Conservation (phyloP, 1,284 basidiomycete genomes). For the Phellopilus nigrolimitatus region DNA sequence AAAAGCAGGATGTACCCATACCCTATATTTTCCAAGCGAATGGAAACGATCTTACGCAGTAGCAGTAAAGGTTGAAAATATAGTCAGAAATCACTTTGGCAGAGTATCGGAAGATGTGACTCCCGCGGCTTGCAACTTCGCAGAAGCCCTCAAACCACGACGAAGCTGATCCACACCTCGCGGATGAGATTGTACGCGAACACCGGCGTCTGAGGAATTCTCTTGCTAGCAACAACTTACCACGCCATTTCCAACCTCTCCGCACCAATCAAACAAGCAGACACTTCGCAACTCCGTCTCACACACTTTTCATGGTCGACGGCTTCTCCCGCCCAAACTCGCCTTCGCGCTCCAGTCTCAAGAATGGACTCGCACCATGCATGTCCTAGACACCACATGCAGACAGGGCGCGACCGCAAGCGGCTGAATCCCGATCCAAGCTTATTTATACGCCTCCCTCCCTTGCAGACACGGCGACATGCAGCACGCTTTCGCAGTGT, state of each 20-base stretch:
- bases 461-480: background rate
- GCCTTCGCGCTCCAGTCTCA: conserved; percentile 19
- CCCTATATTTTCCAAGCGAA: too few species aligned
- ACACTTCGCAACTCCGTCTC: conserved; percentile 24
- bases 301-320: conserved; percentile 53
- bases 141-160: too few species aligned
- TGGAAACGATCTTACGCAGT: too few species aligned
- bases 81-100: too few species aligned
- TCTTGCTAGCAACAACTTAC: too few species aligned
- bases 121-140: too few species aligned
- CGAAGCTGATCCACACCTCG: conserved; percentile 60
- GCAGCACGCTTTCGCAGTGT: background rate
- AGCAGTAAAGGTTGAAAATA: too few species aligned
- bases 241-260: too few species aligned
- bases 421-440: background rate
- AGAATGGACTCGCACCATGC: background rate
- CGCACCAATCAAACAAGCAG: background rate
- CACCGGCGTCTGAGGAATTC: conserved; percentile 18
- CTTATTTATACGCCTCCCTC: background rate
- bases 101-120: too few species aligned
- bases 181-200: conserved; percentile 62
- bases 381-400: conserved; percentile 3
- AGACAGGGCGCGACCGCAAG: conserved; percentile 9
- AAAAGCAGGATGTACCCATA: too few species aligned
- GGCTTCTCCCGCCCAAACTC: conserved; percentile 49